These are phyloP conservation scores for Petasospora rhodanensis DNA, from an alignment of 1,139 yeast species.

Conservation along the genomic window DNA sequence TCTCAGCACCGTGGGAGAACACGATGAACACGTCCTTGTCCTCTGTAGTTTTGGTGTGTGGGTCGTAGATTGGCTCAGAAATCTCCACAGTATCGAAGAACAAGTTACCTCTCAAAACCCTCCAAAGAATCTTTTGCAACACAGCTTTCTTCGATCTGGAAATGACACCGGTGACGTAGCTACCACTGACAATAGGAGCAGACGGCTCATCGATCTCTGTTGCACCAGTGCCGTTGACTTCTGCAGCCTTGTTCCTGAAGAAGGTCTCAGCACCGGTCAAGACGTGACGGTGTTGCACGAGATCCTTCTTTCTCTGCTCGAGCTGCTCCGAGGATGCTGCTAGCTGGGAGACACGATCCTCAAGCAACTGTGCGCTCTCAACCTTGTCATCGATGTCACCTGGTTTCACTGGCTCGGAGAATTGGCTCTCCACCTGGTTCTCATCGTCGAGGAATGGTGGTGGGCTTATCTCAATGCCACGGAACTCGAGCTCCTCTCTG, in stretches of 20 bases:
- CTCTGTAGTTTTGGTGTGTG: slow-evolving; percentile 43
- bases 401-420: slow-evolving; percentile 32
- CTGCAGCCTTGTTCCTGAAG: slow-evolving; percentile 26
- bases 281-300: slow-evolving; percentile 63
- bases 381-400: slow-evolving; percentile 74
- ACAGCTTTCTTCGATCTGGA: slow-evolving; percentile 64
- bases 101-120: slow-evolving; percentile 86
- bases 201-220: too few species aligned
- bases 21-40: slow-evolving; percentile 74
- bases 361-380: slow-evolving; percentile 59
- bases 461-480: slow-evolving; percentile 40
- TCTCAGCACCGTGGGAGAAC: slow-evolving; percentile 80
- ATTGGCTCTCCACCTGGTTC: slow-evolving; percentile 13
- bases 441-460: slow-evolving; percentile 44
- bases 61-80: slow-evolving; percentile 51
- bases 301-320: slow-evolving; percentile 48
- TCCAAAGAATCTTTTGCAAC: slow-evolving; percentile 87
- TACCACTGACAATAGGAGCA: too few species aligned
- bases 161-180: slow-evolving; percentile 81
- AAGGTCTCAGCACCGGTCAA: slow-evolving; percentile 48
- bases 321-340: slow-evolving; percentile 52
- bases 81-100: slow-evolving; percentile 70
- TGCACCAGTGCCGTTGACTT: slow-evolving; percentile 27
- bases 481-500: slow-evolving; percentile 41
- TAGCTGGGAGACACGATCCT: slow-evolving; percentile 53